Percentiles rank a stretch among this genome's conserved stretches.
These are phyloP conservation scores for Teratosphaeria nubilosa DNA, from an alignment of 2,329 filamentous ascomycete genomes.

Conservation along the genomic window DNA sequence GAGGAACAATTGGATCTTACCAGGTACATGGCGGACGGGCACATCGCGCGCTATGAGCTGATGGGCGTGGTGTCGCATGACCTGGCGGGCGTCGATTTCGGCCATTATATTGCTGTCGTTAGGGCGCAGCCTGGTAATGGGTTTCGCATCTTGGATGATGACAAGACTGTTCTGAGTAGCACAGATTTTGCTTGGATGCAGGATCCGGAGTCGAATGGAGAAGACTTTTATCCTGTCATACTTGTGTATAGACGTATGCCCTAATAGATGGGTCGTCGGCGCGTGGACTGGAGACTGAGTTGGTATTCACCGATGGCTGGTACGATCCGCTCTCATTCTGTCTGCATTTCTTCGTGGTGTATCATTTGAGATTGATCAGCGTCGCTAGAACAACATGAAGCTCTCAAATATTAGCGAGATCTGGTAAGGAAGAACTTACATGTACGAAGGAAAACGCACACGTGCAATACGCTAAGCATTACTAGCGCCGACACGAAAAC, in stretches of 20 bases:
- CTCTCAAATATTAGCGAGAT: too few species aligned
- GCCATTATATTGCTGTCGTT: not conserved
- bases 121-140: not conserved
- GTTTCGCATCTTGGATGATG: not conserved
- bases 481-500: not conserved
- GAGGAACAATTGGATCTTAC: not conserved
- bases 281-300: too few species aligned
- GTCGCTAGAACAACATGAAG: too few species aligned
- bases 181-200: not conserved
- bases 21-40: not conserved
- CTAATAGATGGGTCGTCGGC: not conserved
- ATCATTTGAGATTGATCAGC: too few species aligned
- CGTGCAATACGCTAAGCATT: not conserved
- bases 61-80: not conserved
- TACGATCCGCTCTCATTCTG: too few species aligned
- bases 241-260: not conserved
- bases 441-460: not conserved
- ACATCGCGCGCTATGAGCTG: not conserved
- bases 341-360: too few species aligned
- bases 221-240: not conserved
- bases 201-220: not conserved
- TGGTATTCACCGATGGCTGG: too few species aligned
- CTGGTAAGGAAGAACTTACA: not conserved
- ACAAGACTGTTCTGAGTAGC: not conserved
- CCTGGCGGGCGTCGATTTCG: not conserved